Evolutionary conservation across 345 rosid species (phyloP).

Genomic region (Eucalyptus regnans): DNA sequence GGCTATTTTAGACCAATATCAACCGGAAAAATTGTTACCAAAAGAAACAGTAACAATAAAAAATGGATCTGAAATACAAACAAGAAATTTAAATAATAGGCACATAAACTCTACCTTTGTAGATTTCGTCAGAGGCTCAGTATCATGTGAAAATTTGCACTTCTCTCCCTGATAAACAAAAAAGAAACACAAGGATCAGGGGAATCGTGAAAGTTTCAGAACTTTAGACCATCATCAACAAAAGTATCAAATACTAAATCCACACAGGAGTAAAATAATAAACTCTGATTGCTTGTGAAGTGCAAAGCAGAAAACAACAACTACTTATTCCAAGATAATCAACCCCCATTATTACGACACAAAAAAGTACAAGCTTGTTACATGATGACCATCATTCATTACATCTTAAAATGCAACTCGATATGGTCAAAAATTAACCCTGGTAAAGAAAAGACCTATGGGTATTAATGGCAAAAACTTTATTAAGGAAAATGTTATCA

Average conservation of each 20-base stretch:
- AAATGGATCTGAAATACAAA: background rate
- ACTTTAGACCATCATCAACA: background rate
- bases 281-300: background rate
- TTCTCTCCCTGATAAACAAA: constrained; percentile 49
- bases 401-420: background rate
- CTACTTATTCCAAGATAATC: background rate
- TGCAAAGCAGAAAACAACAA: background rate
- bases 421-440: background rate
- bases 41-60: background rate
- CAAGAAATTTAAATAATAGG: background rate
- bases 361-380: background rate
- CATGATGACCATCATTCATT: background rate
- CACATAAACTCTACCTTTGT: constrained; percentile 18
- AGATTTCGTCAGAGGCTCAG: constrained; percentile 69
- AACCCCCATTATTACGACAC: background rate
- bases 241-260: background rate
- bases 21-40: background rate
- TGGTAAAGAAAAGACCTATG: background rate
- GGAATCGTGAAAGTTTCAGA: background rate
- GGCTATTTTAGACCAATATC: background rate
- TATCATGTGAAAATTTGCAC: constrained; percentile 89
- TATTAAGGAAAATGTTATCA: background rate
- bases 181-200: background rate
- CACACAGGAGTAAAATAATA: background rate
- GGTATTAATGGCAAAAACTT: background rate